Evolutionary conservation across 2,329 filamentous ascomycete genomes (phyloP).

Genomic region (Penicillium sp.): DNA sequence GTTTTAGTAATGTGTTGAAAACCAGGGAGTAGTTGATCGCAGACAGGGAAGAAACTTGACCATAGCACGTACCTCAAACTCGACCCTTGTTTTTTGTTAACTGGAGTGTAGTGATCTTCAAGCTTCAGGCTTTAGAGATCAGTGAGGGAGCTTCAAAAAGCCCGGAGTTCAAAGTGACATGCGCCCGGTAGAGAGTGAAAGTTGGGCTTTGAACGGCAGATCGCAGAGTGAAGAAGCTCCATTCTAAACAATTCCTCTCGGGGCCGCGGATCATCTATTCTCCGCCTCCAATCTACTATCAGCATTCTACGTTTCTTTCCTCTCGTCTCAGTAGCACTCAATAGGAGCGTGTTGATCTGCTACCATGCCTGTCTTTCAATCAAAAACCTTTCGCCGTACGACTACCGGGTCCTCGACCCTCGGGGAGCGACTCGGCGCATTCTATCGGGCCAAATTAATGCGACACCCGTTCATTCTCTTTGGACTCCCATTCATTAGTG

Average conservation of each 20-base stretch:
- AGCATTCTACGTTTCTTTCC: neutral
- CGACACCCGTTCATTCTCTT: constrained; percentile 89
- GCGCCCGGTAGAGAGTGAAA: neutral
- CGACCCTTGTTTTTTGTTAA: too few species aligned
- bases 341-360: neutral
- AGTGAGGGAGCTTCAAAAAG: neutral
- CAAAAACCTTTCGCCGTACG: constrained; percentile 69
- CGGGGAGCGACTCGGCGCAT: constrained; percentile 67
- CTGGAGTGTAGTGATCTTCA: neutral
- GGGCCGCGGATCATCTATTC: constrained; percentile 20
- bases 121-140: neutral
- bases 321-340: neutral
- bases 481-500: constrained; percentile 84
- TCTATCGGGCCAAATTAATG: constrained; percentile 73
- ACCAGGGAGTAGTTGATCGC: neutral
- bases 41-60: neutral
- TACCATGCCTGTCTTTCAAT: constrained; percentile 64
- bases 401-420: constrained; percentile 53
- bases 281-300: constrained; percentile 9
- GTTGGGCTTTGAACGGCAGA: neutral
- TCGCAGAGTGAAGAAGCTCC: constrained; percentile 13
- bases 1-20: neutral
- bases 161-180: neutral
- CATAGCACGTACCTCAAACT: neutral
- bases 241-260: constrained; percentile 24